Conservation (phyloP, 192 early-diverging fungal species). For the Jimgerdemannia flammicorona region DNA sequence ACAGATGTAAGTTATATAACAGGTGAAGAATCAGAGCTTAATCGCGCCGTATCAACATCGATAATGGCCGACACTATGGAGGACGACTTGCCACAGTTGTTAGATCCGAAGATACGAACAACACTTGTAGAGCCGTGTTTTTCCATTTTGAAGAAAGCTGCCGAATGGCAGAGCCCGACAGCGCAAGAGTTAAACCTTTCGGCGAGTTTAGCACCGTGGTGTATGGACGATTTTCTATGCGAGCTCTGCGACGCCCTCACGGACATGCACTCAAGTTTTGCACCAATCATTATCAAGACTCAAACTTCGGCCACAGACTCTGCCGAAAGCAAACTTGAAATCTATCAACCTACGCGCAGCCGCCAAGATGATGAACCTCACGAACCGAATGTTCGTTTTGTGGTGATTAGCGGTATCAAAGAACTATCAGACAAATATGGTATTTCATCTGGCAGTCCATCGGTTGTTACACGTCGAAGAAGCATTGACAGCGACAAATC, state of each 20-base stretch:
- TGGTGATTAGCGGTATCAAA: slow-evolving; percentile 47
- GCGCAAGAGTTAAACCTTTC: slow-evolving; percentile 31
- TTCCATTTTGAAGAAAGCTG: slow-evolving; percentile 37
- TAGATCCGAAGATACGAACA: slow-evolving; percentile 12
- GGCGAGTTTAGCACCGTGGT: slow-evolving; percentile 48
- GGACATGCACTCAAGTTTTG: slow-evolving; percentile 34
- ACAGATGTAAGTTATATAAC: background rate
- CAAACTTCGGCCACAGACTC: background rate
- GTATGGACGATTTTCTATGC: slow-evolving; percentile 43
- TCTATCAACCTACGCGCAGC: slow-evolving; percentile 27
- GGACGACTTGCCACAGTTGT: slow-evolving; percentile 5
- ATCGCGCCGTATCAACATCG: background rate
- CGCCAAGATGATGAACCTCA: slow-evolving; percentile 19
- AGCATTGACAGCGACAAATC: slow-evolving; percentile 41
- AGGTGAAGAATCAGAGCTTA: background rate
- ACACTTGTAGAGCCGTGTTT: slow-evolving; percentile 46
- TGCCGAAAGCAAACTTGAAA: slow-evolving; percentile 4
- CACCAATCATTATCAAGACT: slow-evolving; percentile 39
- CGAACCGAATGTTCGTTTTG: slow-evolving; percentile 34
- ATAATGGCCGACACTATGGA: background rate
- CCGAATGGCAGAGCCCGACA: slow-evolving; percentile 43
- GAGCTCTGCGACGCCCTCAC: slow-evolving; percentile 42
- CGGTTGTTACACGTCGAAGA: slow-evolving; percentile 20
- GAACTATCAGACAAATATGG: slow-evolving; percentile 35
- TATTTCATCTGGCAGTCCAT: slow-evolving; percentile 10